Evolutionary conservation across 331 rosid genomes (phyloP).

Genomic region (Quercus lobata): DNA sequence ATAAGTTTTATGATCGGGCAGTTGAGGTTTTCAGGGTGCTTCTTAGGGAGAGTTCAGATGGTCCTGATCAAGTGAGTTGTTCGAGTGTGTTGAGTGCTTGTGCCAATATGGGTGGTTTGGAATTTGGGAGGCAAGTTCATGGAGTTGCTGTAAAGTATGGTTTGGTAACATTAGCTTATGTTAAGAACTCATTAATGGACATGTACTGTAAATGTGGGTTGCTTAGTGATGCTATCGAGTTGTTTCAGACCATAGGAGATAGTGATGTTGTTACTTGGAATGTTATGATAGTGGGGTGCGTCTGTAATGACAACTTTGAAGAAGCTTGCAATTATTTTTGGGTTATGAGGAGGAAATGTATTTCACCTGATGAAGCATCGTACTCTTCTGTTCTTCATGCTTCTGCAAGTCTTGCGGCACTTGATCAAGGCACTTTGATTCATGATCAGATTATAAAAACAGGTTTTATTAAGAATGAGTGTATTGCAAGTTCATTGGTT

Average conservation of each 20-base stretch:
- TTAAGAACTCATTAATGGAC: constrained; percentile 40
- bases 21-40: constrained; percentile 27
- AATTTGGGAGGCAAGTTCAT: constrained; percentile 44
- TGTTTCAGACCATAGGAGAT: constrained; percentile 30
- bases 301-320: constrained; percentile 26
- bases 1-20: constrained; percentile 24
- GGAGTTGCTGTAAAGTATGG: constrained; percentile 37
- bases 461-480: constrained; percentile 25
- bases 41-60: constrained; percentile 13
- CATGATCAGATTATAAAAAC: constrained; percentile 35
- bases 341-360: constrained; percentile 36
- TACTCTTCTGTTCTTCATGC: constrained; percentile 44
- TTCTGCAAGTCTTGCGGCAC: constrained; percentile 35
- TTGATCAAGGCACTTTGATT: constrained; percentile 38
- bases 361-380: constrained; percentile 34
- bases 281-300: constrained; percentile 35
- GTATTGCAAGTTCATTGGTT: constrained; percentile 38
- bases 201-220: constrained; percentile 40
- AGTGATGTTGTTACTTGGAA: constrained; percentile 51
- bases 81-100: constrained; percentile 47
- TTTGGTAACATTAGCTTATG: constrained; percentile 30
- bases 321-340: constrained; percentile 34
- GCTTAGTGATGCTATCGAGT: constrained; percentile 28
- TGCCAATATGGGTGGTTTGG: constrained; percentile 27
- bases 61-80: constrained; percentile 39